Conservation (phyloP, 306 rosid genomes). For the Vigna hirtella region DNA sequence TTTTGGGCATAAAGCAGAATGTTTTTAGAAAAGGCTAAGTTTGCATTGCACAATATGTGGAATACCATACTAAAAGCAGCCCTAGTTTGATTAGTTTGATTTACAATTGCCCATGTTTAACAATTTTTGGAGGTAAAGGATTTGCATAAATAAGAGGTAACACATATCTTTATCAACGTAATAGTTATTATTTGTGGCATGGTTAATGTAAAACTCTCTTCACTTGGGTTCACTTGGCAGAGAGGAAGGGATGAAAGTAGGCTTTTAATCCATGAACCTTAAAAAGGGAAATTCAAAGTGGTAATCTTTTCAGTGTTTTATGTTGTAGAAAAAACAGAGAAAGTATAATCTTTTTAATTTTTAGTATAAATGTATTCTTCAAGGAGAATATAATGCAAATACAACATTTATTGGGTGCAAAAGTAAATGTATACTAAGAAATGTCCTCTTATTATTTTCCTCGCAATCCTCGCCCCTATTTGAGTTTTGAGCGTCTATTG, state of each 20-base stretch:
- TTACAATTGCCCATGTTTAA: neutral
- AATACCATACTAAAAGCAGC: neutral
- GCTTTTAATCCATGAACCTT: neutral
- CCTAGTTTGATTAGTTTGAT: conserved; percentile 14
- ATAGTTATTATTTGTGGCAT: neutral
- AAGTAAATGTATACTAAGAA: conserved; percentile 2
- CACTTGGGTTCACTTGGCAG: conserved; percentile 19
- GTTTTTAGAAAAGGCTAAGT: neutral
- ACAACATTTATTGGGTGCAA: conserved; percentile 4
- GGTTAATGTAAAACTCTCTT: conserved; percentile 11
- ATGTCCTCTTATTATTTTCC: neutral
- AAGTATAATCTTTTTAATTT: neutral
- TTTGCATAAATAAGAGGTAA: neutral
- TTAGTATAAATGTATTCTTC: neutral
- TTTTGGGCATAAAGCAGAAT: conserved; percentile 19
- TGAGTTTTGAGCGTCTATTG: conserved; percentile 25
- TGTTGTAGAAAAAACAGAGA: neutral
- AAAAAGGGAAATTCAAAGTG: neutral
- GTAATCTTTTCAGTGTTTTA: conserved; percentile 19
- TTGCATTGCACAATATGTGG: neutral
- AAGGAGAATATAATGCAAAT: conserved; percentile 11
- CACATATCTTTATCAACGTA: conserved; percentile 2
- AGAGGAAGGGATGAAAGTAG: neutral
- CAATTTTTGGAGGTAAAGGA: neutral
- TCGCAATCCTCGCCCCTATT: conserved; percentile 15